These are phyloP conservation scores for Corylus heterophylla DNA, from an alignment of 306 rosid species.

Conservation along the genomic window DNA sequence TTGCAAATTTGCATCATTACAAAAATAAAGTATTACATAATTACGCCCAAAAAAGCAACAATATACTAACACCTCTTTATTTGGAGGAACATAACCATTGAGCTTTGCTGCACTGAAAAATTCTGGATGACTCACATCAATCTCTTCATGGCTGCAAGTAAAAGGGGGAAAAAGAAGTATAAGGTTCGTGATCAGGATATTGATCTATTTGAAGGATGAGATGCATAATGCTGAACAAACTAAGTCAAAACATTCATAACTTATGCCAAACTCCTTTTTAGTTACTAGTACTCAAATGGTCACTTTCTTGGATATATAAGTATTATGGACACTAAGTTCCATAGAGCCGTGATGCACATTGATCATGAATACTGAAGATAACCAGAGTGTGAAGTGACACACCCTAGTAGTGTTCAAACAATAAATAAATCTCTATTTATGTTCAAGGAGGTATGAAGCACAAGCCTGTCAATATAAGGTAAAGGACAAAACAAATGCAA, in stretches of 20 bases:
- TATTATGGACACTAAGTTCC: slow-evolving; percentile 14
- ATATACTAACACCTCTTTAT: slow-evolving; percentile 64
- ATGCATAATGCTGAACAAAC: slow-evolving; percentile 7
- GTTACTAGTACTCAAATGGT: neutral
- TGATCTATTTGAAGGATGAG: neutral
- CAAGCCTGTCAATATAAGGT: neutral
- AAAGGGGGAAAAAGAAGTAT: slow-evolving; percentile 4
- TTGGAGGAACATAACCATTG: slow-evolving; percentile 84
- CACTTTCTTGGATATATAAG: slow-evolving; percentile 7
- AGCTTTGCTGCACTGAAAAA: slow-evolving; percentile 82
- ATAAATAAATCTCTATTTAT: neutral
- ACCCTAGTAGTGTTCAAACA: neutral
- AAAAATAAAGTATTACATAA: slow-evolving; percentile 20
- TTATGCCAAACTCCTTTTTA: slow-evolving; percentile 15
- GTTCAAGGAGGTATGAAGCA: neutral
- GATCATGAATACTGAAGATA: neutral
- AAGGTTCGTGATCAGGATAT: neutral
- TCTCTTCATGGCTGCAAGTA: slow-evolving; percentile 92
- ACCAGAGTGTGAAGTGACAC: neutral
- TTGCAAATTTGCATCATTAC: neutral
- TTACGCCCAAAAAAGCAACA: slow-evolving; percentile 23
- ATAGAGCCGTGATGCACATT: slow-evolving; percentile 4
- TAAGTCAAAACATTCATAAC: neutral
- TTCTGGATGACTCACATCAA: slow-evolving; percentile 96
- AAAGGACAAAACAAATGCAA: slow-evolving; percentile 23